These are phyloP conservation scores for Coemansia sp. DNA, from an alignment of 192 early-diverging fungal species.

Conservation along the genomic window DNA sequence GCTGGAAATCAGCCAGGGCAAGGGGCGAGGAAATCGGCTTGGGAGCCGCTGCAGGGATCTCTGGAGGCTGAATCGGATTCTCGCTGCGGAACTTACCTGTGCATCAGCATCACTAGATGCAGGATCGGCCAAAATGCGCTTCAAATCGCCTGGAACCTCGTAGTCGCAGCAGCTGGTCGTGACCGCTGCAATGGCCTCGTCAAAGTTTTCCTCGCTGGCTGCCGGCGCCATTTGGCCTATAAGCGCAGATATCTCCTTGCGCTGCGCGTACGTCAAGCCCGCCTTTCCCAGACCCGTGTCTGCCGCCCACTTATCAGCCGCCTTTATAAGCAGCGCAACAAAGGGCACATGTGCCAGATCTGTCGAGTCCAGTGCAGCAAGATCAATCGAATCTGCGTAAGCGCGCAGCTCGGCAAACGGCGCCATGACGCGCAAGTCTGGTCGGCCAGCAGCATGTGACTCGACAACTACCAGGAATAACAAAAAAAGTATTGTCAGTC, in stretches of 20 bases:
- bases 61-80: not conserved
- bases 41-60: conserved; percentile 1
- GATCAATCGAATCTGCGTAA: conserved; percentile 66
- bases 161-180: conserved; percentile 59
- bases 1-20: not conserved
- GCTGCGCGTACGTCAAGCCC: conserved; percentile 57
- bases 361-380: conserved; percentile 62
- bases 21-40: conserved; percentile 13
- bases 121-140: conserved; percentile 35
- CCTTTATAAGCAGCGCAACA: conserved; percentile 76
- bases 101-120: conserved; percentile 20
- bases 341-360: conserved; percentile 84
- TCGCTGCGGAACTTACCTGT: conserved; percentile 22
- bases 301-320: conserved; percentile 74
- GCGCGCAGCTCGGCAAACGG: conserved; percentile 73
- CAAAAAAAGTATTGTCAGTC: not conserved
- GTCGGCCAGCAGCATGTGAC: conserved; percentile 73
- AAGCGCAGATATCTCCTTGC: conserved; percentile 63
- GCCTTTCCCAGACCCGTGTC: conserved; percentile 1
- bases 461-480: conserved; percentile 72
- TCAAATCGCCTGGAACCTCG: conserved; percentile 37
- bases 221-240: conserved; percentile 59
- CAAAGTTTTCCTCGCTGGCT: conserved; percentile 84
- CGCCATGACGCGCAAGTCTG: conserved; percentile 79
- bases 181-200: conserved; percentile 72